These are phyloP conservation scores for Pythium dissotocum DNA, from an alignment of 352 stramenopile species.

Conservation along the genomic window DNA sequence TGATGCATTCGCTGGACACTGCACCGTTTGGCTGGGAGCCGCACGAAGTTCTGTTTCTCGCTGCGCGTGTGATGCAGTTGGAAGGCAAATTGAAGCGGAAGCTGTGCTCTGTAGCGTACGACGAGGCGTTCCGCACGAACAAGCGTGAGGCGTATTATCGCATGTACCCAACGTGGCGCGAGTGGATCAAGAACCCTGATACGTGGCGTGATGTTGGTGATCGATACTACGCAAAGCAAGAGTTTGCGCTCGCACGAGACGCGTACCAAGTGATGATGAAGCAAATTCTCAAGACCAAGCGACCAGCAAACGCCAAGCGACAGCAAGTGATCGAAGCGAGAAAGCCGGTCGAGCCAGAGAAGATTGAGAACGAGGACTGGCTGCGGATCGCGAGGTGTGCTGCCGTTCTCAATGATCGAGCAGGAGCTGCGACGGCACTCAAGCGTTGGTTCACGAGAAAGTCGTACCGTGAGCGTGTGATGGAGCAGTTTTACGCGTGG, in stretches of 20 bases:
- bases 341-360: constrained; percentile 2
- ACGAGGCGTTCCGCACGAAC: constrained; percentile 63
- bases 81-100: constrained; percentile 41
- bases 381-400: constrained; percentile 50
- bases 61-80: constrained; percentile 56
- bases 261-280: constrained; percentile 64
- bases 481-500: constrained; percentile 50
- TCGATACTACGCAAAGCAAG: constrained; percentile 42
- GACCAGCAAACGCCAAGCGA: constrained; percentile 36
- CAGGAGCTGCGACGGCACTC: constrained; percentile 29
- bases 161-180: constrained; percentile 45
- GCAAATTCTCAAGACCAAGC: constrained; percentile 35
- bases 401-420: constrained; percentile 49
- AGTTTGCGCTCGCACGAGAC: constrained; percentile 64
- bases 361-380: constrained; percentile 46
- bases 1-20: constrained; percentile 61
- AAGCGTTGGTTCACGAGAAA: constrained; percentile 40
- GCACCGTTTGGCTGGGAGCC: constrained; percentile 49
- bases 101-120: constrained; percentile 62
- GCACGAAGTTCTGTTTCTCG: constrained; percentile 60
- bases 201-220: constrained; percentile 62
- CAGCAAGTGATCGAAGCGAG: constrained; percentile 32
- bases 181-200: constrained; percentile 50
- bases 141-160: constrained; percentile 31
- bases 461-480: constrained; percentile 43